These are phyloP conservation scores for Aspergillus bridgeri DNA, from an alignment of 495 filamentous ascomycete species.

Conservation along the genomic window DNA sequence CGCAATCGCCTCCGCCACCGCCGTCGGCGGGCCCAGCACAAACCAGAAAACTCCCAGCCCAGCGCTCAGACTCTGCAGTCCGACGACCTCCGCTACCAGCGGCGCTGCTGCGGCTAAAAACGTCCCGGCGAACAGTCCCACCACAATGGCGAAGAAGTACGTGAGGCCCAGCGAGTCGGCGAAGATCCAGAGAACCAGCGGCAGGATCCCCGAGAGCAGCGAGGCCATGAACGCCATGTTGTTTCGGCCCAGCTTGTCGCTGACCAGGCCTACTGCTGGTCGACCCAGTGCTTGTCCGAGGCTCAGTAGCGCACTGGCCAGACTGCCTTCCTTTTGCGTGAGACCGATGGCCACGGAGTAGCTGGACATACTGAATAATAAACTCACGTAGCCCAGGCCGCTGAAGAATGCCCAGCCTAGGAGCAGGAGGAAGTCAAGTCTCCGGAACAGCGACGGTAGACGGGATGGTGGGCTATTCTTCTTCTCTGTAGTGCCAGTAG, in stretches of 20 bases:
- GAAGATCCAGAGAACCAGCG: constrained; percentile 66
- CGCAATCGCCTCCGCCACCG: constrained; percentile 64
- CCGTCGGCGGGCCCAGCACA: constrained; percentile 54
- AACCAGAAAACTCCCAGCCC: constrained; percentile 64
- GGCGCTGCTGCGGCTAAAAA: constrained; percentile 25
- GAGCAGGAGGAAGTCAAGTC: constrained; percentile 41
- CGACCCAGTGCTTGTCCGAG: constrained; percentile 62
- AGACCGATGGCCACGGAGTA: constrained; percentile 55
- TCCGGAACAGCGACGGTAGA: constrained; percentile 17
- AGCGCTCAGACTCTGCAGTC: constrained; percentile 55
- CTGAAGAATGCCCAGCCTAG: constrained; percentile 45
- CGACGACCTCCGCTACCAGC: constrained; percentile 50
- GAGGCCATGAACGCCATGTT: constrained; percentile 60
- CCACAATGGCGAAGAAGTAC: constrained; percentile 61
- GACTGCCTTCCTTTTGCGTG: constrained; percentile 53
- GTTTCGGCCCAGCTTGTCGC: constrained; percentile 61
- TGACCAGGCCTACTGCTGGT: constrained; percentile 63
- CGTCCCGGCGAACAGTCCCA: constrained; percentile 54
- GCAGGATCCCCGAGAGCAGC: constrained; percentile 52
- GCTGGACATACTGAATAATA: constrained; percentile 44
- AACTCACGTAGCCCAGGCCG: constrained; percentile 48
- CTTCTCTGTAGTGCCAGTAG: neutral
- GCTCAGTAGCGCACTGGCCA: constrained; percentile 66
- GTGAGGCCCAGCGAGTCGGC: constrained; percentile 55
- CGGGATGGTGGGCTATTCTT: neutral